These are phyloP conservation scores for Lipomyces orientalis DNA, from an alignment of 805 yeast species.

Conservation along the genomic window DNA sequence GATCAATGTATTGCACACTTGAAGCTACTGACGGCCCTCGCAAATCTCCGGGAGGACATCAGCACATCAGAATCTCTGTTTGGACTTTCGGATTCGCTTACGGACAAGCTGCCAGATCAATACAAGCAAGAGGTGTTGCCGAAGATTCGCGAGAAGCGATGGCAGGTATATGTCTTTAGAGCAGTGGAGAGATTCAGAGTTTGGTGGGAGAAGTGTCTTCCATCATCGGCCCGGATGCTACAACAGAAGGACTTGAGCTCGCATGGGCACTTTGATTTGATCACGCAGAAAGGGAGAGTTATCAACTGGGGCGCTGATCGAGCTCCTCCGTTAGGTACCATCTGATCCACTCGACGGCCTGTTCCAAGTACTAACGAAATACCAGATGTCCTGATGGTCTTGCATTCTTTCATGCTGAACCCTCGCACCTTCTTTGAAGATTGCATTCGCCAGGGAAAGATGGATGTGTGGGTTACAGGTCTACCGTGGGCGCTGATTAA, in stretches of 20 bases:
- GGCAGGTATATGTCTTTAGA: conserved; percentile 6
- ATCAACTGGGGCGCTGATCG: conserved; percentile 11
- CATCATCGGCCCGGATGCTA: conserved; percentile 8
- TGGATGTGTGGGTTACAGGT: conserved; percentile 8
- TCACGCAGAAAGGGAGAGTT: background rate
- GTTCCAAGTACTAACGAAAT: background rate
- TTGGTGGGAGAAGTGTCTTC: conserved; percentile 10
- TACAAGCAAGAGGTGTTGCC: background rate
- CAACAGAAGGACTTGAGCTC: conserved; percentile 4
- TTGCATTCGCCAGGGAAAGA: conserved; percentile 17
- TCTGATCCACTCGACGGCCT: background rate
- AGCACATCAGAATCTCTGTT: background rate
- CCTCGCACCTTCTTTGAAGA: conserved; percentile 35
- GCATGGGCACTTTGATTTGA: conserved; percentile 5
- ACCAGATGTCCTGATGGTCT: conserved; percentile 38
- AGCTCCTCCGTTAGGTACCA: conserved; percentile 5
- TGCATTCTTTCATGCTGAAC: conserved; percentile 37
- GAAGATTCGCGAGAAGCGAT: conserved; percentile 11
- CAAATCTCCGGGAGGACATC: conserved; percentile 11
- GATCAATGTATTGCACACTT: conserved; percentile 6
- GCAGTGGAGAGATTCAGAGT: conserved; percentile 6
- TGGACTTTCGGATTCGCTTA: conserved; percentile 3
- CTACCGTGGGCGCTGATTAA: conserved; percentile 1
- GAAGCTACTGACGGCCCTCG: conserved; percentile 6
- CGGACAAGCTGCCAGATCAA: background rate